These are phyloP conservation scores for Globisporangium radiosum DNA, from an alignment of 352 stramenopile species.

Conservation along the genomic window DNA sequence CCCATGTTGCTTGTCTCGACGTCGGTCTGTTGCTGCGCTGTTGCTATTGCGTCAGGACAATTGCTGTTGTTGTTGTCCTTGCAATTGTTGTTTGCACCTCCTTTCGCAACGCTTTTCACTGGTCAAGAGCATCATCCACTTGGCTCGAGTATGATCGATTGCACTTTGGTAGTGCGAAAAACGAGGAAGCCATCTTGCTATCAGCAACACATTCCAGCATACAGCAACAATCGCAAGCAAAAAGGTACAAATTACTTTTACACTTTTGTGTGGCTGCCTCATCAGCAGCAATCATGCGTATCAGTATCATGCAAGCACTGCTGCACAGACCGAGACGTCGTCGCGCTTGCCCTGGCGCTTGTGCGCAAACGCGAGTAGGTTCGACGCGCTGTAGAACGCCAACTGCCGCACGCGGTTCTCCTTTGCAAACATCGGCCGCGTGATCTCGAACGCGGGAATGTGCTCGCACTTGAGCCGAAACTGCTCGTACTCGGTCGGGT, in stretches of 20 bases:
- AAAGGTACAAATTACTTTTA: conserved; percentile 10
- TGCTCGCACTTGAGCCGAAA: conserved; percentile 67
- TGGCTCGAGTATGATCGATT: not conserved
- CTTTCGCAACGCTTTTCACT: conserved; percentile 12
- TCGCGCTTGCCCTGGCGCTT: conserved; percentile 86
- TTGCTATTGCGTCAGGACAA: not conserved
- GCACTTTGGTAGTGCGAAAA: not conserved
- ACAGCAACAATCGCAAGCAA: not conserved
- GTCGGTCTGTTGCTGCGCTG: not conserved
- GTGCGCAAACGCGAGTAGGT: conserved; percentile 82
- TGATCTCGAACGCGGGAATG: conserved; percentile 63
- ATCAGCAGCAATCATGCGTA: too few relatives aligned
- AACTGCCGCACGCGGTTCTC: conserved; percentile 81
- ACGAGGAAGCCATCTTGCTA: too few relatives aligned
- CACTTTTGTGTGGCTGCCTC: too few relatives aligned
- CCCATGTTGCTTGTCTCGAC: conserved; percentile 22
- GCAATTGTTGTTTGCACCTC: conserved; percentile 3
- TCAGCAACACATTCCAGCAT: not conserved
- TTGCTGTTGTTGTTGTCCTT: not conserved
- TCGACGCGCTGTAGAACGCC: conserved; percentile 85
- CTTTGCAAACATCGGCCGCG: conserved; percentile 60
- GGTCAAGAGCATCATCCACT: conserved; percentile 9
- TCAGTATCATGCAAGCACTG: conserved; percentile 57
- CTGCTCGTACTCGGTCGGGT: conserved; percentile 56
- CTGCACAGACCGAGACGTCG: conserved; percentile 81